Evolutionary conservation across 495 filamentous ascomycete species (phyloP), one percentile per base, ranked within the genome.

Genomic region (Astrothelium macrocarpum): DNA sequence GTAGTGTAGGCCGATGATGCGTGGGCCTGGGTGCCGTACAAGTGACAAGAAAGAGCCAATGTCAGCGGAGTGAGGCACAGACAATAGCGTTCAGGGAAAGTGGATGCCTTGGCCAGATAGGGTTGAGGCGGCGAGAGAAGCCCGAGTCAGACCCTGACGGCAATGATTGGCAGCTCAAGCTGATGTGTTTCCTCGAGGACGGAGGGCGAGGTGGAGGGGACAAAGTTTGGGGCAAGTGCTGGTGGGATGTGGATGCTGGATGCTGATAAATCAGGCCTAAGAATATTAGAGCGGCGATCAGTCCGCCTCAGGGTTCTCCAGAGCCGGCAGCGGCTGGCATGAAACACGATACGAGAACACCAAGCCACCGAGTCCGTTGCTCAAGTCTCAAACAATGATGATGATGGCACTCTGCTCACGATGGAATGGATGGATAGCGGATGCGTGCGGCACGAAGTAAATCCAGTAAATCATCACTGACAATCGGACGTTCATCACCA

Each of bases 321-420:
- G 20, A 49, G 34, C 34, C 34, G 5, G 34, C 34, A 39, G 34
- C 34, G 5, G 5, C 5, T 39, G 5, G 34, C 5, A 14, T 39
- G 34, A 39, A 39, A 39, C 34, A 39, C 14, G 34, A 14, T 14
- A 39, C 34, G 34, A 39, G 14, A 39, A 14, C 5, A 14, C 5
- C 14, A 39, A 39, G 34, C n/a, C n/a, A n/a, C n/a, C n/a, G n/a
- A n/a, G n/a, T n/a, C n/a, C n/a, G n/a, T 62, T 25, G 62, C 64
- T 12, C 64, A 62, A 29, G 65, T 65, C 11, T 36, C 64, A 2
- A 36, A 3, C 28, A 59, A 66, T 25, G 67, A 64, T 39, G 28
- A 36, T 60, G 23, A n/a, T n/a, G n/a, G n/a, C n/a, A n/a, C n/a
- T n/a, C 60, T 53, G 7, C 64, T 60, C 12, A 34, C 64, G 32